phyloP scores from a whole-genome alignment of 164 flowering plant species.

The Sextonia rubra region DNA sequence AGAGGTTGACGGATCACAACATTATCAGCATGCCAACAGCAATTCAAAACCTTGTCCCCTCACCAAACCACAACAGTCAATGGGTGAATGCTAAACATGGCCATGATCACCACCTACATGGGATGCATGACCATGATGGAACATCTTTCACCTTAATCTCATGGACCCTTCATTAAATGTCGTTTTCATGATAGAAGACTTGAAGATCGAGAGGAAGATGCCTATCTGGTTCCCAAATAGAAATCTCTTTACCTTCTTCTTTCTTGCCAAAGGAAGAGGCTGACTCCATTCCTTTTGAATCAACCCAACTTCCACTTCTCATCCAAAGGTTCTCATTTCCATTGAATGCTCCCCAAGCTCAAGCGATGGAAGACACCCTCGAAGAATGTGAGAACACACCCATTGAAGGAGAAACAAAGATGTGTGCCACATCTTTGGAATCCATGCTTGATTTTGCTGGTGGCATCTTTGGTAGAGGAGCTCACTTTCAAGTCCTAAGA shows the following conservation, averaged over 20 bases:
- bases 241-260: constrained; percentile 24
- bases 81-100: not conserved
- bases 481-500: constrained; percentile 16
- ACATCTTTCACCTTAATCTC: not conserved
- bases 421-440: constrained; percentile 38
- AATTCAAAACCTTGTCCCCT: not conserved
- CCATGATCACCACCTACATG: not conserved
- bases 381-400: constrained; percentile 37
- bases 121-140: not conserved
- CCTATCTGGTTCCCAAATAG: constrained; percentile 26
- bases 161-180: constrained; percentile 24
- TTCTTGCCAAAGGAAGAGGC: constrained; percentile 41
- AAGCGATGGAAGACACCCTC: constrained; percentile 47
- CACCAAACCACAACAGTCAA: not conserved
- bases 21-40: not conserved
- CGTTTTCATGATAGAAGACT: constrained; percentile 32
- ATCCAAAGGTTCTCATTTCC: constrained; percentile 35
- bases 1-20: not conserved
- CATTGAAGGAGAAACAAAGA: constrained; percentile 37
- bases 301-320: constrained; percentile 25
- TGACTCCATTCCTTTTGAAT: constrained; percentile 45
- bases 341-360: constrained; percentile 39
- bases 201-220: constrained; percentile 25
- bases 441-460: constrained; percentile 45
- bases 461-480: constrained; percentile 15